phyloP scores from a whole-genome alignment of 352 stramenopile genomes.

The Globisporangium acanthophoron region DNA sequence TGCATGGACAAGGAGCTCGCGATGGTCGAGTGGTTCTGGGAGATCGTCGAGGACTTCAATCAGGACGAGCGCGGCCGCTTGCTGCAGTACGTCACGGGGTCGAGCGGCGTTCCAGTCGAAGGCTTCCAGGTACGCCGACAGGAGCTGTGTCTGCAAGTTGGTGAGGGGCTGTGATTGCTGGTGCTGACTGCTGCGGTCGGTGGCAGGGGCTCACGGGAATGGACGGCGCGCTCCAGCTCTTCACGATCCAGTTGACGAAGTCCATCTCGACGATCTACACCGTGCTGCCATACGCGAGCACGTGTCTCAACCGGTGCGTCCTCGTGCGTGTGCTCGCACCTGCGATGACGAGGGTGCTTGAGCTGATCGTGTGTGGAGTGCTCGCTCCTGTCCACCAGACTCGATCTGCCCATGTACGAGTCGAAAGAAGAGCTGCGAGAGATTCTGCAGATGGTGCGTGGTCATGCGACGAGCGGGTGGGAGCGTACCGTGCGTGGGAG shows the following conservation, averaged over 20 bases:
- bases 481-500: no score
- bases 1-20: constrained; percentile 26
- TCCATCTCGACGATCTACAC: constrained; percentile 38
- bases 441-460: constrained; percentile 87
- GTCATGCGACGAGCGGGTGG: no score
- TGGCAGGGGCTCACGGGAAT: constrained; percentile 54
- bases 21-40: constrained; percentile 78
- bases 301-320: constrained; percentile 72
- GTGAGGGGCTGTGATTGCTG: not conserved
- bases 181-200: not conserved
- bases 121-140: constrained; percentile 51
- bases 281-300: constrained; percentile 67
- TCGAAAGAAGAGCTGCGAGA: constrained; percentile 90
- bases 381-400: constrained; percentile 20
- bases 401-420: constrained; percentile 73
- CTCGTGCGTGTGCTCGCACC: not conserved
- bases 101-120: constrained; percentile 71
- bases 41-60: constrained; percentile 52
- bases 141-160: not conserved
- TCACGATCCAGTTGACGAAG: constrained; percentile 66
- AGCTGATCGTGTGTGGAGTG: not conserved
- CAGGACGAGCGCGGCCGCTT: constrained; percentile 60
- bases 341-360: not conserved
- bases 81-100: constrained; percentile 83
- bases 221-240: constrained; percentile 63